phyloP scores from a whole-genome alignment of 164 flowering plant genomes.

The Macadamia tetraphylla region DNA sequence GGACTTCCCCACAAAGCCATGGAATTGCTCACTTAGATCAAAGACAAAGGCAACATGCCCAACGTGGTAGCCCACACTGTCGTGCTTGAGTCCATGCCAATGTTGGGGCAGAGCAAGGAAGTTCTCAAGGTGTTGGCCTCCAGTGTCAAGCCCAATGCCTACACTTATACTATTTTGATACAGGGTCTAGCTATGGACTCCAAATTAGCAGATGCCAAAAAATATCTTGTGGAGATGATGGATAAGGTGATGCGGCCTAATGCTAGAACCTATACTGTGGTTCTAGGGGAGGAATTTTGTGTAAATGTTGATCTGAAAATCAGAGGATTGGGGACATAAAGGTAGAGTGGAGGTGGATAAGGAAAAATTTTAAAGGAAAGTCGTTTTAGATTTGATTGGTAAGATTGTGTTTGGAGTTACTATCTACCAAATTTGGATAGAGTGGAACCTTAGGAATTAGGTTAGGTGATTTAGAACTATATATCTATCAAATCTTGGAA shows the following conservation, averaged over 20 bases:
- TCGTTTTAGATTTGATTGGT: too few relatives aligned
- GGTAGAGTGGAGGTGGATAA: too few relatives aligned
- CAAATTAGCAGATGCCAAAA: slow-evolving; percentile 49
- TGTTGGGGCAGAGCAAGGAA: slow-evolving; percentile 62
- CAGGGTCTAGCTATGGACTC: slow-evolving; percentile 50
- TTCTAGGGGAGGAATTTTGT: slow-evolving; percentile 38
- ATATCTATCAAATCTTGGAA: too few relatives aligned
- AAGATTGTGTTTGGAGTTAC: too few relatives aligned
- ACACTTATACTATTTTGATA: slow-evolving; percentile 63
- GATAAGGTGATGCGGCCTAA: slow-evolving; percentile 54
- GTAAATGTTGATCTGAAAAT: too few relatives aligned
- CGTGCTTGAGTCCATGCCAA: slow-evolving; percentile 67
- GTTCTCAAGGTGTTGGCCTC: slow-evolving; percentile 58
- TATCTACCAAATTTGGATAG: too few relatives aligned
- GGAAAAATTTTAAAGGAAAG: too few relatives aligned
- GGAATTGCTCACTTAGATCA: slow-evolving; percentile 55
- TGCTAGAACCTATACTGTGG: slow-evolving; percentile 42
- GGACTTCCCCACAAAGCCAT: slow-evolving; percentile 88
- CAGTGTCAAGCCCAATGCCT: slow-evolving; percentile 79
- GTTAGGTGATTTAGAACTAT: too few relatives aligned
- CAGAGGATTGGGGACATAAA: too few relatives aligned
- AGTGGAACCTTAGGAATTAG: too few relatives aligned
- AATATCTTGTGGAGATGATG: slow-evolving; percentile 71
- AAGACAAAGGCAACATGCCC: slow-evolving; percentile 80
- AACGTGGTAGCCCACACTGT: slow-evolving; percentile 86